Percentiles rank a stretch among this genome's conserved stretches.
Conservation (phyloP, 2,329 filamentous ascomycete species). For the Dothistroma pini region DNA sequence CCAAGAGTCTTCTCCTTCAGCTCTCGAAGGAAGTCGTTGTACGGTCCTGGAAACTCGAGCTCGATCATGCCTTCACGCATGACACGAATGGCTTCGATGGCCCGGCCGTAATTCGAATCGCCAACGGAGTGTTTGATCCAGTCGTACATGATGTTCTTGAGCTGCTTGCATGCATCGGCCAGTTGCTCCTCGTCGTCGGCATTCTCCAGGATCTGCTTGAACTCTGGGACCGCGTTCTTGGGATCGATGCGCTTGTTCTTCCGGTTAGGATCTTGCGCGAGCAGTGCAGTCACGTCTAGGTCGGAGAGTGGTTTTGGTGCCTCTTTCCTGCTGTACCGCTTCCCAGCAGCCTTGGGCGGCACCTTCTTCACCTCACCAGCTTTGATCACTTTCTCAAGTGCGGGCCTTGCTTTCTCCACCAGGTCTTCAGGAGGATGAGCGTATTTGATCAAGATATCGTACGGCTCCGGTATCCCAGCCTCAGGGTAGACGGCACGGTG, state of each 20-base stretch:
- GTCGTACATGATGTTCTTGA: constrained; percentile 65
- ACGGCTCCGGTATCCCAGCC: constrained; percentile 58
- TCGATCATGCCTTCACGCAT: constrained; percentile 74
- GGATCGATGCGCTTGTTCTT: constrained; percentile 56
- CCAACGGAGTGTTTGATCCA: constrained; percentile 72
- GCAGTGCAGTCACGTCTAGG: constrained; percentile 77
- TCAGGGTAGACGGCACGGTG: constrained; percentile 73
- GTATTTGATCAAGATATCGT: constrained; percentile 66
- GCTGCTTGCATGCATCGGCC: constrained; percentile 66
- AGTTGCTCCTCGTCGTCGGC: constrained; percentile 60
- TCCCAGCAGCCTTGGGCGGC: constrained; percentile 47
- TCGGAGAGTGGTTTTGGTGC: constrained; percentile 80
- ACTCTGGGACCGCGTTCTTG: constrained; percentile 82
- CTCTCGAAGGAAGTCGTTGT: constrained; percentile 67
- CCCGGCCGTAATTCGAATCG: constrained; percentile 68
- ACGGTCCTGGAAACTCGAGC: constrained; percentile 70
- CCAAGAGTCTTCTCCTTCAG: constrained; percentile 70
- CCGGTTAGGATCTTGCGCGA: constrained; percentile 51
- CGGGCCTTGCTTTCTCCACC: constrained; percentile 53
- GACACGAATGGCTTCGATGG: constrained; percentile 69
- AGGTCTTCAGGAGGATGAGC: constrained; percentile 68
- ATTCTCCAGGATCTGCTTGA: constrained; percentile 70
- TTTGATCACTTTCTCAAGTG: constrained; percentile 62
- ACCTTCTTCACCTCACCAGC: constrained; percentile 76
- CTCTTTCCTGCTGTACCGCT: constrained; percentile 56